A percentile compares a stretch with the other conserved stretches of the same genome.
Conservation (phyloP, 2,329 filamentous ascomycete genomes). For the Colletotrichum sp. region DNA sequence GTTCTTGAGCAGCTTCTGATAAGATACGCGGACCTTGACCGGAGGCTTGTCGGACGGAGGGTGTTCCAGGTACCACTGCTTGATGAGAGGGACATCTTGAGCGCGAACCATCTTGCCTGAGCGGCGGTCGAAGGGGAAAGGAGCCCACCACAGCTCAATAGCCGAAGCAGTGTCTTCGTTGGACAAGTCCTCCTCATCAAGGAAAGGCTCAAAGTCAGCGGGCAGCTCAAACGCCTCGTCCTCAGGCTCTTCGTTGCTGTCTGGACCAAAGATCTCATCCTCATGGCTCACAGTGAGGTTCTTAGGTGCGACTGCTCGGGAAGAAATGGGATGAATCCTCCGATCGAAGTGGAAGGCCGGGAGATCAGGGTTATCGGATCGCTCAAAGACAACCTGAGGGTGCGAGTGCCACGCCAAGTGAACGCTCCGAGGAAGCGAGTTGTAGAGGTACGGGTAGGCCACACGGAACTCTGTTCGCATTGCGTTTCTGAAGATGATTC, state of each 20-base stretch:
- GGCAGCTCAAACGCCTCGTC: constrained; percentile 88
- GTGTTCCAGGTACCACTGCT: constrained; percentile 98
- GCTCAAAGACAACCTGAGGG: constrained; percentile 90
- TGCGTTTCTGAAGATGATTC: constrained; percentile 96
- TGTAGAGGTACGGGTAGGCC: constrained; percentile 93
- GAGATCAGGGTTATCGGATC: constrained; percentile 84
- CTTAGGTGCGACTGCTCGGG: constrained; percentile 89
- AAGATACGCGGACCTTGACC: constrained; percentile 96
- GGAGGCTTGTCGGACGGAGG: constrained; percentile 84
- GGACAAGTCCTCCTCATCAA: constrained; percentile 87
- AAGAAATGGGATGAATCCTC: constrained; percentile 97
- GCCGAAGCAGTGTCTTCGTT: constrained; percentile 89
- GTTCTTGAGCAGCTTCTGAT: constrained; percentile 96
- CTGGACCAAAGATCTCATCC: constrained; percentile 87
- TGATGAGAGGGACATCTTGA: constrained; percentile 94
- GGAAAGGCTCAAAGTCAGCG: constrained; percentile 81
- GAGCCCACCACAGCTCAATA: constrained; percentile 97
- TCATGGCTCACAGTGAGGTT: constrained; percentile 93
- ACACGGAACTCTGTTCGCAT: constrained; percentile 96
- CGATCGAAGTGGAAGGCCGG: constrained; percentile 98
- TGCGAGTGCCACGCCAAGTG: constrained; percentile 93
- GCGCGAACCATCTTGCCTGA: constrained; percentile 96
- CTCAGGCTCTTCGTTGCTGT: constrained; percentile 74
- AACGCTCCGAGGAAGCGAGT: constrained; percentile 93
- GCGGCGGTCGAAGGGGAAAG: constrained; percentile 91